A percentile compares a stretch with the other conserved stretches of the same genome.
Conservation (phyloP, 495 filamentous ascomycete species). For the Penicillium alfredii region DNA sequence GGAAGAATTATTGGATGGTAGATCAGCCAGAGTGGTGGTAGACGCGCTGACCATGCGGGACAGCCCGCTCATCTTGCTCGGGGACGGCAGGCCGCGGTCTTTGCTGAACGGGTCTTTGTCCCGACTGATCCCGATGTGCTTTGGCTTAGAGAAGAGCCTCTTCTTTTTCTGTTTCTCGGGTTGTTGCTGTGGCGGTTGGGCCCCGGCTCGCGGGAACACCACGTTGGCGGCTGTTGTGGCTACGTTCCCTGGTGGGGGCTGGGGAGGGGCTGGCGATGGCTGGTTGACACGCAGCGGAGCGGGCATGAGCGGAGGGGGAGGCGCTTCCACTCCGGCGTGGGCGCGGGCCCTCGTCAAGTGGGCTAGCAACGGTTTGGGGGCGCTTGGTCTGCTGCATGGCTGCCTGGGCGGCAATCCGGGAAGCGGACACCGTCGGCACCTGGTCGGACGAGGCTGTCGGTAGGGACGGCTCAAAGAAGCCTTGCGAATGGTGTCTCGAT, state of each 20-base stretch:
- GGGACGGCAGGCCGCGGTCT: conserved; percentile 69
- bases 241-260: conserved; percentile 52
- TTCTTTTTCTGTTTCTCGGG: conserved; percentile 76
- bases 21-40: conserved; percentile 68
- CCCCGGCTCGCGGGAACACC: conserved; percentile 68
- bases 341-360: conserved; percentile 32
- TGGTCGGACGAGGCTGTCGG: conserved; percentile 58
- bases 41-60: conserved; percentile 68
- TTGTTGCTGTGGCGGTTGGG: conserved; percentile 44
- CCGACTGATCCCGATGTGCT: conserved; percentile 70
- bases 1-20: conserved; percentile 56
- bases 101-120: conserved; percentile 57
- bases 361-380: conserved; percentile 57
- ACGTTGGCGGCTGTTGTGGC: conserved; percentile 81
- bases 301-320: conserved; percentile 35
- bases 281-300: conserved; percentile 23
- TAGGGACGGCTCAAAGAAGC: conserved; percentile 82
- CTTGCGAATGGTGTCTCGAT: conserved; percentile 67
- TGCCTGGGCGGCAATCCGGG: conserved; percentile 85
- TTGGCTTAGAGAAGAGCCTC: conserved; percentile 86
- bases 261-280: conserved; percentile 46
- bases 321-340: conserved; percentile 38
- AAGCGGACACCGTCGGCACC: conserved; percentile 57
- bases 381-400: conserved; percentile 79
- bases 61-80: conserved; percentile 62